These are phyloP conservation scores for Rhizoctonia solani DNA, from an alignment of 1,284 basidiomycete species.

Conservation along the genomic window DNA sequence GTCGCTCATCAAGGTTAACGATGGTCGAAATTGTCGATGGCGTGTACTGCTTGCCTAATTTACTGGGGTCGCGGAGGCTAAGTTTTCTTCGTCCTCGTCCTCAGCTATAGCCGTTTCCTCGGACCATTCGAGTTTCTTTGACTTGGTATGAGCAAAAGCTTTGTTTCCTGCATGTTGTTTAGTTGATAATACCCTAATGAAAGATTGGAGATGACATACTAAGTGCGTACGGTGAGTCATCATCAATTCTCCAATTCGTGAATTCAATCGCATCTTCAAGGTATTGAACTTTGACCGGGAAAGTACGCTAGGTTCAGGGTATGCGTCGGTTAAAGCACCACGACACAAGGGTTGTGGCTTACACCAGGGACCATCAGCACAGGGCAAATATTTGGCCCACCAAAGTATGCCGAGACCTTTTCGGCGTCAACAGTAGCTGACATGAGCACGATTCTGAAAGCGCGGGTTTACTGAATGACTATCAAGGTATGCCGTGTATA, in stretches of 20 bases:
- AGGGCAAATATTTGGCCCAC: slow-evolving; percentile 66
- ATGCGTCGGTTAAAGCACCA: not conserved
- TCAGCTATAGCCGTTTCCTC: slow-evolving; percentile 64
- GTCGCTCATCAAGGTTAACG: slow-evolving; percentile 85
- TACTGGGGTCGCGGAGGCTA: slow-evolving; percentile 50
- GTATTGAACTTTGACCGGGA: slow-evolving; percentile 87
- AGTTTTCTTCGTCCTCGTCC: slow-evolving; percentile 75
- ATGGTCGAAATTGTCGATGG: slow-evolving; percentile 76
- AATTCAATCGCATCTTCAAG: slow-evolving; percentile 93
- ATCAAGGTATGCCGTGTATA: not conserved
- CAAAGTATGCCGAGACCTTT: slow-evolving; percentile 93
- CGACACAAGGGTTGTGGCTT: slow-evolving; percentile 2
- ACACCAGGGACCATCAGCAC: slow-evolving; percentile 84
- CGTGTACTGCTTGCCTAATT: slow-evolving; percentile 73
- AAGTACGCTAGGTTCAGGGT: slow-evolving; percentile 63
- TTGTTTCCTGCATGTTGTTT: slow-evolving; percentile 52
- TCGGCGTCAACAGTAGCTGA: slow-evolving; percentile 96
- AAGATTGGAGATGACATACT: slow-evolving; percentile 50
- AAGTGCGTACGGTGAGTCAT: slow-evolving; percentile 83
- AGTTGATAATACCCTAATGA: not conserved
- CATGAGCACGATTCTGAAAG: slow-evolving; percentile 86
- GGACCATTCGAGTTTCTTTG: slow-evolving; percentile 66
- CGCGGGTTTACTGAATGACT: not conserved
- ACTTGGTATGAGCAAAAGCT: slow-evolving; percentile 66
- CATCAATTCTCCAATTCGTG: slow-evolving; percentile 82